Conservation (phyloP, 306 rosid species). For the Gastrolobium bilobum region DNA sequence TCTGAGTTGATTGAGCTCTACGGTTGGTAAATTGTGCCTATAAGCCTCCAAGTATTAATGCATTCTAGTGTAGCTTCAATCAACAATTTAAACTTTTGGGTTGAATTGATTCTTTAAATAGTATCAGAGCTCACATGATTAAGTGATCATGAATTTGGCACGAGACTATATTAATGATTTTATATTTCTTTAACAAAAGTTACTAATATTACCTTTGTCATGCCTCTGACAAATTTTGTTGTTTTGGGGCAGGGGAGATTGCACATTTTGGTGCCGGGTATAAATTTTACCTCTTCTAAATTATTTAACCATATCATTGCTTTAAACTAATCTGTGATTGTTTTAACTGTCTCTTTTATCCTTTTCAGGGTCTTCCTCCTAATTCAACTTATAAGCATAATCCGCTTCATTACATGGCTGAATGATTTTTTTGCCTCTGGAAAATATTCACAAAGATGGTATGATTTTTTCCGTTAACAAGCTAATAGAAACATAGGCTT, state of each 20-base stretch:
- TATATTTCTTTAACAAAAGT: too few relatives aligned
- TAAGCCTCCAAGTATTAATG: conserved; percentile 30
- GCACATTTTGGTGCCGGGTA: conserved; percentile 99
- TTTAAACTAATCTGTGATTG: conserved; percentile 11
- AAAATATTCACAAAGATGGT: conserved; percentile 87
- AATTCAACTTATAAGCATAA: conserved; percentile 90
- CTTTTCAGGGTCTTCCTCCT: conserved; percentile 93
- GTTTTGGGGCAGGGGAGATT: conserved; percentile 65
- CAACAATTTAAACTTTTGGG: too few relatives aligned
- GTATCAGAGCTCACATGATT: too few relatives aligned
- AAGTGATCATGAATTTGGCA: too few relatives aligned
- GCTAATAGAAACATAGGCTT: conserved; percentile 9
- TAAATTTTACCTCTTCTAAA: conserved; percentile 31
- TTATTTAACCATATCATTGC: conserved; percentile 20
- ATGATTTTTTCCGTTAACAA: conserved; percentile 46
- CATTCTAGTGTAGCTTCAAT: not conserved
- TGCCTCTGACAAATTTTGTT: conserved; percentile 36
- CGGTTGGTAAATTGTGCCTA: conserved; percentile 67
- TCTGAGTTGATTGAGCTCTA: conserved; percentile 72
- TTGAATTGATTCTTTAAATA: too few relatives aligned
- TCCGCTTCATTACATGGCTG: conserved; percentile 91
- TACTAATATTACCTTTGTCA: conserved; percentile 6
- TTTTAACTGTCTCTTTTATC: conserved; percentile 36
- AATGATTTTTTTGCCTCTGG: conserved; percentile 71
- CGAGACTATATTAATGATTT: too few relatives aligned